Percentiles rank a stretch among this genome's conserved stretches.
These are phyloP conservation scores for Chloromonas sp. DNA, from an alignment of 163 green algal genomes.

Conservation along the genomic window DNA sequence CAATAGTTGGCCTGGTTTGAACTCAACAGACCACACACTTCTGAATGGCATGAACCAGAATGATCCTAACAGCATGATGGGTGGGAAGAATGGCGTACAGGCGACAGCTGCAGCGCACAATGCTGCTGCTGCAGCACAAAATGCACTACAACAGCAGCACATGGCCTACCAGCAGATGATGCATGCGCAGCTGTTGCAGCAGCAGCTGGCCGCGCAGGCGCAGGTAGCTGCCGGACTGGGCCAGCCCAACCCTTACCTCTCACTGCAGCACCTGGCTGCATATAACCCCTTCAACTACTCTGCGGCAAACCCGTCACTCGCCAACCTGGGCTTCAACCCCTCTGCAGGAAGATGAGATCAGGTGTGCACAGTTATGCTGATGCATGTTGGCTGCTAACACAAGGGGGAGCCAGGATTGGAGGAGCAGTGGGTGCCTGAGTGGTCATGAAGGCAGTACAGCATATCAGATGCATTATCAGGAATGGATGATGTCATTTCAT, in stretches of 20 bases:
- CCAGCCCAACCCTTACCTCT: background rate
- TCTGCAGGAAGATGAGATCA: no score
- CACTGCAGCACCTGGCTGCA: background rate
- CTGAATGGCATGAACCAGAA: background rate
- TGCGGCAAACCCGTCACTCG: no score
- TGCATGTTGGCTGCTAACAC: no score
- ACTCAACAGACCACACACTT: background rate
- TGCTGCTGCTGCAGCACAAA: background rate
- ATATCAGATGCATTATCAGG: no score
- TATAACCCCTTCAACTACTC: background rate
- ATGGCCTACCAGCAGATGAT: slow-evolving; percentile 1
- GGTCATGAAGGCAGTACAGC: no score
- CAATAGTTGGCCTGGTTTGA: background rate
- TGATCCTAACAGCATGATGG: background rate
- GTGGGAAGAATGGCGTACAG: background rate
- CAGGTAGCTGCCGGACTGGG: background rate
- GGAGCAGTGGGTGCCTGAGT: no score
- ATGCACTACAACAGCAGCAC: slow-evolving; percentile 9
- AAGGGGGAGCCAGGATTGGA: no score
- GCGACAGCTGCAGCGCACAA: background rate
- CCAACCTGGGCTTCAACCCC: no score
- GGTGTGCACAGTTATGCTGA: no score
- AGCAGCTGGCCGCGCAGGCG: background rate
- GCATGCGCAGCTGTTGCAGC: slow-evolving; percentile 2
- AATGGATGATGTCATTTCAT: no score